phyloP scores from a whole-genome alignment of 768 basidiomycete species.

The Pleurotus salmoneostramineus region DNA sequence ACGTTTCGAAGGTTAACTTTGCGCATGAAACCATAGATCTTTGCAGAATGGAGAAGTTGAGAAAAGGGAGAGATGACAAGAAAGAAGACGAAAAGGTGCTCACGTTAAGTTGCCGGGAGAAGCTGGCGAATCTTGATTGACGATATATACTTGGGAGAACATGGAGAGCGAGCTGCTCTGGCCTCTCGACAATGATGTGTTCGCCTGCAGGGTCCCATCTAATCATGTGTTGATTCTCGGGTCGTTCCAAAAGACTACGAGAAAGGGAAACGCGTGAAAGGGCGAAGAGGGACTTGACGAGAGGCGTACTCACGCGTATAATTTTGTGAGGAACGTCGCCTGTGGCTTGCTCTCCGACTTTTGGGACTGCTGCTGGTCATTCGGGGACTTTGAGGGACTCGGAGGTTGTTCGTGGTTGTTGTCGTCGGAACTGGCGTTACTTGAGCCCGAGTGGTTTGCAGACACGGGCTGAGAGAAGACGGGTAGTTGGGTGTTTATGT shows the following conservation, averaged over 20 bases:
- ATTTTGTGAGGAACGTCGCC: constrained; percentile 95
- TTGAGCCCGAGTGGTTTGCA: constrained; percentile 36
- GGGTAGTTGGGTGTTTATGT: constrained; percentile 26
- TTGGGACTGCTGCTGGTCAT: constrained; percentile 32
- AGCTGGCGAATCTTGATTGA: constrained; percentile 95
- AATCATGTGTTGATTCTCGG: constrained; percentile 96
- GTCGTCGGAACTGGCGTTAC: constrained; percentile 40
- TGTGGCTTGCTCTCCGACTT: constrained; percentile 81
- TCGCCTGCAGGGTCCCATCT: constrained; percentile 93
- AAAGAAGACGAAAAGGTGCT: constrained; percentile 32
- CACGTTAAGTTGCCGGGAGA: constrained; percentile 96
- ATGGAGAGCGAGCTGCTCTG: constrained; percentile 90
- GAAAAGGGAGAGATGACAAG: constrained; percentile 18
- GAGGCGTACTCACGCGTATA: constrained; percentile 76
- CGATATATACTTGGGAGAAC: constrained; percentile 93
- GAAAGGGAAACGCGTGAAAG: constrained; percentile 13
- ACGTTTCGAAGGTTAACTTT: constrained; percentile 95
- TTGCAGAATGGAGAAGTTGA: constrained; percentile 14
- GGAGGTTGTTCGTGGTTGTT: constrained; percentile 43
- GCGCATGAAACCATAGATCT: constrained; percentile 99
- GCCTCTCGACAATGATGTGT: constrained; percentile 92
- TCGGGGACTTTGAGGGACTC: constrained; percentile 34
- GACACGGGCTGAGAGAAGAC: constrained; percentile 32
- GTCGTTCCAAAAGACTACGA: constrained; percentile 81
- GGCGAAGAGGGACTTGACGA: background rate